Conservation (phyloP, 2,329 filamentous ascomycete species). For the Coleophoma eucalyptorum region DNA sequence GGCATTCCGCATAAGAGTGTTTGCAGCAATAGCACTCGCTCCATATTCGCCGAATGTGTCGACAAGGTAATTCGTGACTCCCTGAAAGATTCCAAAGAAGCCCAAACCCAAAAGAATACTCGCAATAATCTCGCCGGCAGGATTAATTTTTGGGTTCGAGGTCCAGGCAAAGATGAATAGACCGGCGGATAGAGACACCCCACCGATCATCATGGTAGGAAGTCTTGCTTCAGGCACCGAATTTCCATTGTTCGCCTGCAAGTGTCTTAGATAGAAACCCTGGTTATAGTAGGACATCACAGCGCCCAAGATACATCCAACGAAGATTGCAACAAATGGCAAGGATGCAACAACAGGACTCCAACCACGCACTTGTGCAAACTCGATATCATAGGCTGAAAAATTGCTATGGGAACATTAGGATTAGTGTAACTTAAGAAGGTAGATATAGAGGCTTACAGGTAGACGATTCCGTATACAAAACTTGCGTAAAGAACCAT, state of each 20-base stretch:
- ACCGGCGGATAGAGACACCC: constrained; percentile 21
- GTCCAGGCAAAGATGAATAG: constrained; percentile 28
- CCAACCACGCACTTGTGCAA: background rate
- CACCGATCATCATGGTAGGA: constrained; percentile 37
- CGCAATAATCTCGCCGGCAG: constrained; percentile 13
- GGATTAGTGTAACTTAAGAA: too few relatives aligned
- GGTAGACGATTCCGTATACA: constrained; percentile 45
- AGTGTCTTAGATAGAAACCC: constrained; percentile 17
- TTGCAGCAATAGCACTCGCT: constrained; percentile 40
- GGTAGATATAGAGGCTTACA: constrained; percentile 22
- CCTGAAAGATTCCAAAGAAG: constrained; percentile 26
- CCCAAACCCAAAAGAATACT: constrained; percentile 21
- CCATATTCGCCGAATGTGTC: constrained; percentile 45
- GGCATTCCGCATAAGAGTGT: constrained; percentile 37
- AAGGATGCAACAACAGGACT: constrained; percentile 34
- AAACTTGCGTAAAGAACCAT: constrained; percentile 65
- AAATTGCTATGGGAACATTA: background rate
- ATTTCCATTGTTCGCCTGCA: constrained; percentile 29
- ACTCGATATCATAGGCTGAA: background rate
- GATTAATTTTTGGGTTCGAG: constrained; percentile 16
- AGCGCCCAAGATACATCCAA: constrained; percentile 41
- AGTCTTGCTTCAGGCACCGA: constrained; percentile 41
- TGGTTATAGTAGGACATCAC: constrained; percentile 39
- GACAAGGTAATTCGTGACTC: constrained; percentile 25
- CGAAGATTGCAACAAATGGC: constrained; percentile 51